Percentiles rank a stretch among this genome's conserved stretches.
Evolutionary conservation across 768 basidiomycete genomes (phyloP).

Genomic region (Clavaria fumosa): DNA sequence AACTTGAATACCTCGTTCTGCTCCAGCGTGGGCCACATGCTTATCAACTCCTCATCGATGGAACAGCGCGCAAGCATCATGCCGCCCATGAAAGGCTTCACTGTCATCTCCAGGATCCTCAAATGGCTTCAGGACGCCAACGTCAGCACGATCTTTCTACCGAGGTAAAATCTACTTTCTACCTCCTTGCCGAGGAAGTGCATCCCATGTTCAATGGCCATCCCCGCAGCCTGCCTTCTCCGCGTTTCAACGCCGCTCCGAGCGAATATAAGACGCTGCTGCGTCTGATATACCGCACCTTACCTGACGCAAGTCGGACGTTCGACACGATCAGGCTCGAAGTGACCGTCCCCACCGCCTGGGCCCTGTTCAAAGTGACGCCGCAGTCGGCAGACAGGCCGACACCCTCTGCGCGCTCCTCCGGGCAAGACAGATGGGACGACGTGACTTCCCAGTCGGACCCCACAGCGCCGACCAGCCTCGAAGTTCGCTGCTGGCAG

Average conservation of each 20-base stretch:
- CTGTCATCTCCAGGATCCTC: conserved; percentile 26
- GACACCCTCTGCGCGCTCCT: background rate
- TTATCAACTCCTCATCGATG: conserved; percentile 26
- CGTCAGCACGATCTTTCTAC: conserved; percentile 28
- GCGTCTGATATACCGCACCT: conserved; percentile 32
- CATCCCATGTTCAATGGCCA: background rate
- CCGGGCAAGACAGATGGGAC: background rate
- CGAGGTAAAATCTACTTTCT: no score
- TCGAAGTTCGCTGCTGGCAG: conserved; percentile 17
- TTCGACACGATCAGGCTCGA: conserved; percentile 1
- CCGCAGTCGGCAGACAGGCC: no score
- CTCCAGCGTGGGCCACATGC: conserved; percentile 44
- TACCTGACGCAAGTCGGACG: conserved; percentile 10
- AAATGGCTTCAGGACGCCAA: conserved; percentile 27
- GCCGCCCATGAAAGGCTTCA: conserved; percentile 32
- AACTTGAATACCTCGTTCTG: no score
- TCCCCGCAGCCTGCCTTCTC: conserved; percentile 25
- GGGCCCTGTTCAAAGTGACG: no score
- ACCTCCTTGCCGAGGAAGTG: background rate
- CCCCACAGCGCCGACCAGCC: conserved; percentile 2
- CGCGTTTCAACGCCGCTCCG: conserved; percentile 18
- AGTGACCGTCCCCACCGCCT: no score
- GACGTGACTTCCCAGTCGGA: background rate
- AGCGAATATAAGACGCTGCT: conserved; percentile 23
- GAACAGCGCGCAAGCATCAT: conserved; percentile 22